Evolutionary conservation across 163 green algal genomes (phyloP).

Genomic region (Chloroidium sp.): DNA sequence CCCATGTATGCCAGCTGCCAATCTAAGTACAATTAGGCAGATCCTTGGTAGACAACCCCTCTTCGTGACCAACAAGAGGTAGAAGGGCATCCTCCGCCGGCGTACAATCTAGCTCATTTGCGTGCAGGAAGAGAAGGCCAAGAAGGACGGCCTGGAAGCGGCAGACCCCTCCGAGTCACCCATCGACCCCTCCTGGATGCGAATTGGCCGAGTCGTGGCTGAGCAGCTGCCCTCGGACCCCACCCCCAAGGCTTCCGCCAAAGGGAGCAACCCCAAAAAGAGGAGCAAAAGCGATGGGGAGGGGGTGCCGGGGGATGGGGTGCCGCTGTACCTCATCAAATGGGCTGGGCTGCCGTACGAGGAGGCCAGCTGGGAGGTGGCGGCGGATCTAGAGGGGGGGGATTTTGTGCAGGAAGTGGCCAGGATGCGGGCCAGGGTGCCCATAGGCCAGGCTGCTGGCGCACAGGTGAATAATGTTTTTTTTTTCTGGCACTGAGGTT

Average conservation of each 20-base stretch:
- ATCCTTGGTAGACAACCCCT: no score
- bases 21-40: no score
- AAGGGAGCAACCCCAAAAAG: constrained; percentile 5
- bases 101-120: no score
- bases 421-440: not conserved
- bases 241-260: not conserved
- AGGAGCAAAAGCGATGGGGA: no score
- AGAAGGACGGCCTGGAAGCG: no score
- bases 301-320: constrained; percentile 55
- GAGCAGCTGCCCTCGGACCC: not conserved
- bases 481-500: no score
- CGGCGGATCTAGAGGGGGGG: constrained; percentile 9
- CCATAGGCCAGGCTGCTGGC: not conserved
- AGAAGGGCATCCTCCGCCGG: no score
- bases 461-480: no score
- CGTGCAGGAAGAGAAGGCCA: constrained; percentile 5
- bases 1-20: no score
- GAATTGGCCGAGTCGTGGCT: constrained; percentile 9
- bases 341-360: constrained; percentile 57
- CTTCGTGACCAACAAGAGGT: no score
- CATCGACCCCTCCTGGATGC: constrained; percentile 8
- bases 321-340: constrained; percentile 51
- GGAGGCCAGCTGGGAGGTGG: constrained; percentile 41
- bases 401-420: not conserved
- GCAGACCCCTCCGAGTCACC: not conserved